Conservation (phyloP, 1,284 basidiomycete species). For the Gomphus sp. region DNA sequence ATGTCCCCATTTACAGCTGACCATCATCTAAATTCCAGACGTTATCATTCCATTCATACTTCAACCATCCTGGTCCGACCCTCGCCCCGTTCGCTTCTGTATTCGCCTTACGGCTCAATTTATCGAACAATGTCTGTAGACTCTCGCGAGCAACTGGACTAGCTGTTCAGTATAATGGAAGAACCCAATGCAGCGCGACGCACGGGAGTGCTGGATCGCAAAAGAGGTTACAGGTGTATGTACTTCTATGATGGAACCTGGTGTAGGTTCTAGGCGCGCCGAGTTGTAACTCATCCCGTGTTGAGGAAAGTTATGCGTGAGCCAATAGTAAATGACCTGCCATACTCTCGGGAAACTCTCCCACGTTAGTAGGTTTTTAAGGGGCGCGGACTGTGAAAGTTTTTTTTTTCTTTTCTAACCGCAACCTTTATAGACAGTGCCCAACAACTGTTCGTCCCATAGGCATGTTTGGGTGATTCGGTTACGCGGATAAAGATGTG, state of each 20-base stretch:
- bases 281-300: not conserved
- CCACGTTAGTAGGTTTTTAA: not conserved
- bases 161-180: conserved; percentile 10
- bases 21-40: conserved; percentile 78
- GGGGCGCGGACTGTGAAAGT: not conserved
- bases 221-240: conserved; percentile 69
- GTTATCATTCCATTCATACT: conserved; percentile 65
- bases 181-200: conserved; percentile 19
- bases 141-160: conserved; percentile 39
- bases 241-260: conserved; percentile 43
- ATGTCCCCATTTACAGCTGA: conserved; percentile 19
- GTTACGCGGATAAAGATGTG: conserved; percentile 53
- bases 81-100: conserved; percentile 45
- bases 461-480: conserved; percentile 62
- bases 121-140: conserved; percentile 52
- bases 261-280: not conserved
- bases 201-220: conserved; percentile 62
- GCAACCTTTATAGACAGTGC: conserved; percentile 72
- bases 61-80: conserved; percentile 69
- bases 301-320: not conserved
- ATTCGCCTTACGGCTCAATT: conserved; percentile 54
- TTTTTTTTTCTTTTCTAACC: conserved; percentile 22
- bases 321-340: not conserved
- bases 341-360: not conserved
- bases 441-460: conserved; percentile 33